Base-by-base conservation (phyloP, 2,329 filamentous ascomycete species). In the Colletotrichum destructivum region DNA sequence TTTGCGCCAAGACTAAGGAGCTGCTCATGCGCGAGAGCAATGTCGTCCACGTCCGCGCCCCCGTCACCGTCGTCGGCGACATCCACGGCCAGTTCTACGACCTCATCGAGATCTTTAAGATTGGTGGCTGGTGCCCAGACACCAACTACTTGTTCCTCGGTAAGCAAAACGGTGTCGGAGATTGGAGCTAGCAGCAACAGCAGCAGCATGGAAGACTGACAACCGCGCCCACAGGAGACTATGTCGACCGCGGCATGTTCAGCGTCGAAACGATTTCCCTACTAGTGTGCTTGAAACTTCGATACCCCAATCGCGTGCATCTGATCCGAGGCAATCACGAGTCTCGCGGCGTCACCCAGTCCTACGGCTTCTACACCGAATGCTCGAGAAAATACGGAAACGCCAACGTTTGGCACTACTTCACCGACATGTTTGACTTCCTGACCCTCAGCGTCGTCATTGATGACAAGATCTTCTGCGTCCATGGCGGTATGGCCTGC, bases 351-450 rank as follows among this genome's bases (percentile, higher is more conserved):
- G 96, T 99, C 65, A 99, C 96, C 13, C 96, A 99, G 83, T 98
- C 96, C 38, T 99, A 99, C 83, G 96, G 96, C 69, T 99, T 99
- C 85, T 99, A 99, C 81, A 98, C 96, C 26, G 96, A 99, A 81
- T 99, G 96, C 83, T 95, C 93, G 23, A 92, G 96, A 76, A 99
- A 99, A 84, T 99, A 99, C 83, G 96, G 96, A 81, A 98, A 98
- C 80, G 95, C 96, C 74, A 98, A 96, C 78, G 96, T 99, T 26
- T 99, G 96, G 96, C 96, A 99, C 83, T 96, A 98, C 82, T 99
- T 99, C 81, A 99, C 96, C 75, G 96, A 99, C 84, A 98, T 99
- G 95, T 99, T 99, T 83, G 96, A 99, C 84, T 99, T 97, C 82
- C 88, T 99, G 74, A 98, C 96, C 9, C 87, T 99, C 69, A 97